Evolutionary conservation across 2,329 filamentous ascomycete genomes (phyloP), one percentile per base, ranked within the genome.

Genomic region (Penicillium sp.): DNA sequence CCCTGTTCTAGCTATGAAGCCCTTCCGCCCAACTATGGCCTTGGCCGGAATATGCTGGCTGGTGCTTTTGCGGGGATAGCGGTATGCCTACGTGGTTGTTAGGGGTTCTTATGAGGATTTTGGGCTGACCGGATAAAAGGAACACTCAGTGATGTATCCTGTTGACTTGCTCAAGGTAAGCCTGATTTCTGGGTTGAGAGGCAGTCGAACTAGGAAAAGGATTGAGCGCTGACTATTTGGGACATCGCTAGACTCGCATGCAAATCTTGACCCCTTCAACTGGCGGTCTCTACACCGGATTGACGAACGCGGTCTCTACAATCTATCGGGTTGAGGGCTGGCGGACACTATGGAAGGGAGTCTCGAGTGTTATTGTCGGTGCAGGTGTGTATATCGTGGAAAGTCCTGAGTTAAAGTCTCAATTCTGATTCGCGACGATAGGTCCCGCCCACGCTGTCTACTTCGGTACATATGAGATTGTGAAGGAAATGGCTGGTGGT

Each of bases 121-220:
- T 51, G 32, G 48, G 38, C 66, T 57, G 50, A 64, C 60, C 59
- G 47, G 50, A 50, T 62, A 65, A 55, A 67, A 97, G 92, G 93
- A 97, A 79, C 93, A 97, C 77, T 95, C 93, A 57, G 92, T 96
- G 69, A 97, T 99, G 94, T 99, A 99, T 73, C 94, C 94, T 20
- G 89, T 99, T 72, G 94, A 99, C 79, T 86, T 96, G 66, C 89
- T 99, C 73, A 99, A 99, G 89, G 94, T 97, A 74, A 62, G 80
- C 69, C 34, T 44, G 14, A 16, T 16, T 39, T 53, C n/a, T 34
- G 2, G 2, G 38, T 32, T 20, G 16, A 26, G 5, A 47, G 18
- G 16, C n/a, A 16, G 20, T 46, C 13, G 18, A n/a, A 32, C 13
- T 26, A 6, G 20, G 22, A 4, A 8, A 53, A 50, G 38, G 60